phyloP scores from a whole-genome alignment of 306 rosid species.

The Inga laurina region DNA sequence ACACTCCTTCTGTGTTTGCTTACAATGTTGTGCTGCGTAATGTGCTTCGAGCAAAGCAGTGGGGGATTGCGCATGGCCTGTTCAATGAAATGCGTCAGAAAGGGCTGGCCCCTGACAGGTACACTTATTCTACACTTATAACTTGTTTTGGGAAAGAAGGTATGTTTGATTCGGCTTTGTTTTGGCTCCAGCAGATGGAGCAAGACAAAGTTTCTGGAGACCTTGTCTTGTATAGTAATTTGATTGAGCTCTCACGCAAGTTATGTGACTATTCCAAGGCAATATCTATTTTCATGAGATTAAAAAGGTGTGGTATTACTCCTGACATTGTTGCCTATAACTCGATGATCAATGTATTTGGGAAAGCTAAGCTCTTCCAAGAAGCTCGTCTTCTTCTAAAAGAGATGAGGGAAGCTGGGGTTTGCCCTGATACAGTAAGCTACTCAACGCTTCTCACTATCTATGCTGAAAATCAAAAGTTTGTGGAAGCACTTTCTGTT shows the following conservation, averaged over 20 bases:
- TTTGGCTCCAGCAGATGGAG: conserved; percentile 94
- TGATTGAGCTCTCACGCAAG: conserved; percentile 88
- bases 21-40: conserved; percentile 85
- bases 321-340: conserved; percentile 87
- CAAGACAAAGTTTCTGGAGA: conserved; percentile 82
- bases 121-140: conserved; percentile 87
- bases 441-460: conserved; percentile 71
- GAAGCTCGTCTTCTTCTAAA: conserved; percentile 73
- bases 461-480: conserved; percentile 77
- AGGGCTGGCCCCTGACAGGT: conserved; percentile 86
- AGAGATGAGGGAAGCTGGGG: conserved; percentile 73
- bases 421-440: conserved; percentile 72
- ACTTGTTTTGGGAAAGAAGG: conserved; percentile 80
- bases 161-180: conserved; percentile 80
- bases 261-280: conserved; percentile 85
- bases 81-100: conserved; percentile 90
- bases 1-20: conserved; percentile 75
- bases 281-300: conserved; percentile 64
- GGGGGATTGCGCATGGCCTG: conserved; percentile 84
- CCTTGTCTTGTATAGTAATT: conserved; percentile 77
- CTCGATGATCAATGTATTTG: conserved; percentile 83
- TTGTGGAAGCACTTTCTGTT: conserved; percentile 79
- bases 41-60: conserved; percentile 81
- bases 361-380: conserved; percentile 83
- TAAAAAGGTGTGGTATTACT: conserved; percentile 59